A percentile compares a stretch with the other conserved stretches of the same genome.
These are phyloP conservation scores for Thelephora aurantiotincta DNA, from an alignment of 768 basidiomycete species.

Conservation along the genomic window DNA sequence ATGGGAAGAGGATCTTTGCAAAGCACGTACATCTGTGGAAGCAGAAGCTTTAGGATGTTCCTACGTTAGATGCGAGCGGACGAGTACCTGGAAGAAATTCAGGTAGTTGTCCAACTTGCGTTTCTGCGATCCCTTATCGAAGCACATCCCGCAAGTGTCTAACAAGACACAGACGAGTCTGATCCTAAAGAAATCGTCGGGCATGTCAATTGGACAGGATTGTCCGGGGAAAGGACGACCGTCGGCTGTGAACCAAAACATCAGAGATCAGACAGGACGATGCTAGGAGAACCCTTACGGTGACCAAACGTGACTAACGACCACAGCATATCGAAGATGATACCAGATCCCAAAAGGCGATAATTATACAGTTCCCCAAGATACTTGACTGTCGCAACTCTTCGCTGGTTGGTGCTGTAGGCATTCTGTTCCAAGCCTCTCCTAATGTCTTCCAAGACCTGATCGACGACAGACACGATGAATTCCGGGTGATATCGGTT, in stretches of 20 bases:
- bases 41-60: constrained; percentile 1
- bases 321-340: constrained; percentile 93
- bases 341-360: constrained; percentile 72
- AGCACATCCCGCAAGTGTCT: constrained; percentile 96
- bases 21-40: constrained; percentile 60
- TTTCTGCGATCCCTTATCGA: constrained; percentile 85
- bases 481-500: constrained; percentile 89
- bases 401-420: constrained; percentile 89
- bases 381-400: constrained; percentile 86
- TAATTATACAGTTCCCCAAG: constrained; percentile 97
- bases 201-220: constrained; percentile 67
- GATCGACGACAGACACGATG: constrained; percentile 79
- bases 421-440: constrained; percentile 86
- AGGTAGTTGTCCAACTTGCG: constrained; percentile 90
- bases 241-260: constrained; percentile 42
- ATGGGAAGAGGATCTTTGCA: constrained; percentile 86
- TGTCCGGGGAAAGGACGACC: constrained; percentile 76
- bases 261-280: constrained; percentile 5
- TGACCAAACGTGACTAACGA: constrained; percentile 91
- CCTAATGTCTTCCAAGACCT: constrained; percentile 86
- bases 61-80: neutral
- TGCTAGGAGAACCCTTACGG: constrained; percentile 40
- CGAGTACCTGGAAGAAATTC: constrained; percentile 77
- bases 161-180: constrained; percentile 84
- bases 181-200: constrained; percentile 92